These are phyloP conservation scores for Yarrowia deformans DNA, from an alignment of 805 yeast genomes.

Conservation along the genomic window DNA sequence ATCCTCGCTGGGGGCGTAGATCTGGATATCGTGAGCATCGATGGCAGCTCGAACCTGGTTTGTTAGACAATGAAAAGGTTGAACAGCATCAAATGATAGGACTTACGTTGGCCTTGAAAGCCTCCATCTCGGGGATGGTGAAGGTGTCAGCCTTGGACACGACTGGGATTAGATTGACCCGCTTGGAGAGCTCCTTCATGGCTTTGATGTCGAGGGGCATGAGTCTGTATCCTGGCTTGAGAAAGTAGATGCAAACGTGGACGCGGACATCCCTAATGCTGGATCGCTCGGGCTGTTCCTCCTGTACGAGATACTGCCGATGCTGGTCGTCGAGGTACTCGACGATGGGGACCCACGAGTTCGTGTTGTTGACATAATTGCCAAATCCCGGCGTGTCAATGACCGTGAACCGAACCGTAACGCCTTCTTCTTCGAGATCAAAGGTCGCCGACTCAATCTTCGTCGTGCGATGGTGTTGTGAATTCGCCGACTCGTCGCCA, in stretches of 20 bases:
- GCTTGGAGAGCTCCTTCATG: slow-evolving; percentile 79
- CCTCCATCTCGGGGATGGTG: slow-evolving; percentile 70
- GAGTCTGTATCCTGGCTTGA: slow-evolving; percentile 87
- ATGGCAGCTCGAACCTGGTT: slow-evolving; percentile 72
- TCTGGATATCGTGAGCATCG: slow-evolving; percentile 81
- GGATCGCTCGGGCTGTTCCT: slow-evolving; percentile 82
- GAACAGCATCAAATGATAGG: slow-evolving; percentile 1
- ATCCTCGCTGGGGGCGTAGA: slow-evolving; percentile 57
- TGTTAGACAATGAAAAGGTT: not conserved
- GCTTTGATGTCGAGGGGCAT: slow-evolving; percentile 87
- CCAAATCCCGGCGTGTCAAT: slow-evolving; percentile 96
- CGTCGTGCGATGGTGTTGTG: slow-evolving; percentile 51
- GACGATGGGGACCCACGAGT: slow-evolving; percentile 84
- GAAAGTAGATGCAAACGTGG: slow-evolving; percentile 88
- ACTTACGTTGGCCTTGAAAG: slow-evolving; percentile 63
- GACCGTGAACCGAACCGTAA: slow-evolving; percentile 75
- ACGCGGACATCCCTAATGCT: slow-evolving; percentile 73
- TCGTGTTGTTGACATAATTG: slow-evolving; percentile 82
- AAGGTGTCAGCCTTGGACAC: slow-evolving; percentile 89
- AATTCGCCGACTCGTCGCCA: slow-evolving; percentile 36
- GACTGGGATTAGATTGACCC: slow-evolving; percentile 88
- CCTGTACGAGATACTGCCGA: slow-evolving; percentile 86
- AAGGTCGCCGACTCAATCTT: slow-evolving; percentile 58
- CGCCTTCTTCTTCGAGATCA: slow-evolving; percentile 81
- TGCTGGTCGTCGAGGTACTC: slow-evolving; percentile 94